These are phyloP conservation scores for Westerdykella aurantiaca DNA, from an alignment of 2,329 filamentous ascomycete genomes.

Conservation along the genomic window DNA sequence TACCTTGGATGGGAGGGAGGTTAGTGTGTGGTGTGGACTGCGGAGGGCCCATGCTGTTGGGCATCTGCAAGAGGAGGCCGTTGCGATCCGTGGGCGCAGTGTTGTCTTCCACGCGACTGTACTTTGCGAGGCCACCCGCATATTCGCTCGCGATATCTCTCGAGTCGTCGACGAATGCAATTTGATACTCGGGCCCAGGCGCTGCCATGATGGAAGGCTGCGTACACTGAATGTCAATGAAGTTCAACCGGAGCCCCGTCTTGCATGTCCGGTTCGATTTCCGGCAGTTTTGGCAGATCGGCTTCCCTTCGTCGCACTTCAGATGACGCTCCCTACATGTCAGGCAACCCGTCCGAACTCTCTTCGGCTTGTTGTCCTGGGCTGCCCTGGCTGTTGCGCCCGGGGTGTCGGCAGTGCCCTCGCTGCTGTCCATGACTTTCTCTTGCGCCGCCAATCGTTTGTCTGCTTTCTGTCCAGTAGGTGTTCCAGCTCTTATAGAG, in stretches of 20 bases:
- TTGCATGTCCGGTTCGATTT: slow-evolving; percentile 85
- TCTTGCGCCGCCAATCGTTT: slow-evolving; percentile 1
- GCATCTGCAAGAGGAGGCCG: slow-evolving; percentile 27
- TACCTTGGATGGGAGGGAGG: slow-evolving; percentile 48
- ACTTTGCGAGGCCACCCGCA: slow-evolving; percentile 67
- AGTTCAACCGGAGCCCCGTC: slow-evolving; percentile 81
- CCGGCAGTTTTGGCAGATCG: slow-evolving; percentile 69
- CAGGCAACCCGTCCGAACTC: slow-evolving; percentile 83
- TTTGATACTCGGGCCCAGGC: slow-evolving; percentile 56
- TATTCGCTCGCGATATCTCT: slow-evolving; percentile 88
- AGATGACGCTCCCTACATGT: slow-evolving; percentile 86
- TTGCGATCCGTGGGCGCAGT: slow-evolving; percentile 13
- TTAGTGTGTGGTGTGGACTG: slow-evolving; percentile 41
- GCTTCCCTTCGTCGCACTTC: slow-evolving; percentile 76
- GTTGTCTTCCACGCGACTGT: slow-evolving; percentile 49
- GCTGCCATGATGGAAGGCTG: slow-evolving; percentile 50
- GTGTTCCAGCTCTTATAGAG: neutral
- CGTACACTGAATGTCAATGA: slow-evolving; percentile 76
- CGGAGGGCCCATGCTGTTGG: slow-evolving; percentile 18
- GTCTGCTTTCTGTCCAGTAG: neutral
- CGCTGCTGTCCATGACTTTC: slow-evolving; percentile 11
- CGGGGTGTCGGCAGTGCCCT: slow-evolving; percentile 7
- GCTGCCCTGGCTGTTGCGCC: slow-evolving; percentile 14
- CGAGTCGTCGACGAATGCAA: slow-evolving; percentile 84
- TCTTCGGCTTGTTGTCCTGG: slow-evolving; percentile 60